phyloP scores from a whole-genome alignment of 345 rosid species.

The Acer negundo region DNA sequence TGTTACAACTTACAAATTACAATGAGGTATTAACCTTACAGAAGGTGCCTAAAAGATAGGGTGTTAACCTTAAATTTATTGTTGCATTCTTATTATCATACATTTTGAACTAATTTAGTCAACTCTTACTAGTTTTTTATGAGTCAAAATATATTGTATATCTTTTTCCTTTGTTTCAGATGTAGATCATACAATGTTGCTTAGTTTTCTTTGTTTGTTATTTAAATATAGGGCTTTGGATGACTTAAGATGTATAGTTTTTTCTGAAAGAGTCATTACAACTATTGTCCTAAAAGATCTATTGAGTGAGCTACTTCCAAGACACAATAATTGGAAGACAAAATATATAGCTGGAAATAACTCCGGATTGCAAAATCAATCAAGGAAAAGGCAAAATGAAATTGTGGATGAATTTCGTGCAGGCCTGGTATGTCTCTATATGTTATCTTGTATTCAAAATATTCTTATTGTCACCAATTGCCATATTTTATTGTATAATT shows the following conservation, averaged over 20 bases:
- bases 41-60: too few relatives aligned
- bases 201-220: background rate
- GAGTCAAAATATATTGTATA: background rate
- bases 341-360: slow-evolving; percentile 74
- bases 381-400: slow-evolving; percentile 66
- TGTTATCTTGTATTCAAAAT: background rate
- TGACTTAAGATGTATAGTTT: slow-evolving; percentile 78
- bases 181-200: background rate
- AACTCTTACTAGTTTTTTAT: background rate
- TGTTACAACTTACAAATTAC: too few relatives aligned
- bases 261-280: slow-evolving; percentile 78
- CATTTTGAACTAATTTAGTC: background rate
- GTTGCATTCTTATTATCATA: background rate
- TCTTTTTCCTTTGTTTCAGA: background rate
- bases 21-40: too few relatives aligned
- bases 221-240: slow-evolving; percentile 44
- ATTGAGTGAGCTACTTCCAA: slow-evolving; percentile 61
- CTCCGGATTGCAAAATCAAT: slow-evolving; percentile 53
- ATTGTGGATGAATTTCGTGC: slow-evolving; percentile 79
- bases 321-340: slow-evolving; percentile 53
- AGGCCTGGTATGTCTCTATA: slow-evolving; percentile 54
- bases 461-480: background rate
- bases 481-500: slow-evolving; percentile 14
- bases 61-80: background rate
- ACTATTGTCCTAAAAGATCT: slow-evolving; percentile 61